Evolutionary conservation across 2,329 filamentous ascomycete genomes (phyloP).

Genomic region (Alternaria ethzedia): DNA sequence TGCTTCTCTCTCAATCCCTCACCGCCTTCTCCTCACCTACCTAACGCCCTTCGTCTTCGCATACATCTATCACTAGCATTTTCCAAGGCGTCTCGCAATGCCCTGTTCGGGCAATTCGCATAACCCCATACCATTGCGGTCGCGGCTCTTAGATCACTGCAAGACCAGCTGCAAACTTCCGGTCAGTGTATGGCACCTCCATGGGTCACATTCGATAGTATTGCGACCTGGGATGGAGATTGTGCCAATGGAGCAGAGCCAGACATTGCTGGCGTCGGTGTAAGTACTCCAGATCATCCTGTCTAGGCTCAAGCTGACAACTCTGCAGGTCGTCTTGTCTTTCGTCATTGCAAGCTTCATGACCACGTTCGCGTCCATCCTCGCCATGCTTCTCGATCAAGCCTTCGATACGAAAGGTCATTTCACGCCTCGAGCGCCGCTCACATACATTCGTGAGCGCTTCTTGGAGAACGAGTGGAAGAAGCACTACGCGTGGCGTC

Average conservation of each 20-base stretch:
- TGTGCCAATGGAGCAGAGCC: slow-evolving; percentile 35
- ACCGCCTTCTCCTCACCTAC: background rate
- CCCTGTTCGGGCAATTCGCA: background rate
- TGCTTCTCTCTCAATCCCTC: background rate
- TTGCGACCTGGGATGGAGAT: slow-evolving; percentile 24
- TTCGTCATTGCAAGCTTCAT: slow-evolving; percentile 39
- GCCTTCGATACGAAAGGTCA: slow-evolving; percentile 34
- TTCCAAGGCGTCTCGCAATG: background rate
- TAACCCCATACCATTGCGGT: background rate
- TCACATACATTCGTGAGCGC: slow-evolving; percentile 31
- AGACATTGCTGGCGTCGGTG: slow-evolving; percentile 40
- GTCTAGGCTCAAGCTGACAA: background rate
- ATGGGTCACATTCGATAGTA: slow-evolving; percentile 38
- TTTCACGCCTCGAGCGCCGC: slow-evolving; percentile 25
- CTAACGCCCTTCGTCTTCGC: background rate
- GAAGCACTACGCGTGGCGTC: slow-evolving; percentile 38
- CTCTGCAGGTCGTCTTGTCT: slow-evolving; percentile 35
- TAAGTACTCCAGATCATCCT: slow-evolving; percentile 2
- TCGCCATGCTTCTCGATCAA: slow-evolving; percentile 43
- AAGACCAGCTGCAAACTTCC: background rate
- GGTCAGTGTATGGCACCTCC: slow-evolving; percentile 31
- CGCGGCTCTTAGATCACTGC: background rate
- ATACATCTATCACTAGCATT: background rate
- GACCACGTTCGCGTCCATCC: slow-evolving; percentile 38
- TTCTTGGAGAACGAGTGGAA: slow-evolving; percentile 38